phyloP scores from a whole-genome alignment of 2,329 filamentous ascomycete genomes.

The Penicillium thymicola region DNA sequence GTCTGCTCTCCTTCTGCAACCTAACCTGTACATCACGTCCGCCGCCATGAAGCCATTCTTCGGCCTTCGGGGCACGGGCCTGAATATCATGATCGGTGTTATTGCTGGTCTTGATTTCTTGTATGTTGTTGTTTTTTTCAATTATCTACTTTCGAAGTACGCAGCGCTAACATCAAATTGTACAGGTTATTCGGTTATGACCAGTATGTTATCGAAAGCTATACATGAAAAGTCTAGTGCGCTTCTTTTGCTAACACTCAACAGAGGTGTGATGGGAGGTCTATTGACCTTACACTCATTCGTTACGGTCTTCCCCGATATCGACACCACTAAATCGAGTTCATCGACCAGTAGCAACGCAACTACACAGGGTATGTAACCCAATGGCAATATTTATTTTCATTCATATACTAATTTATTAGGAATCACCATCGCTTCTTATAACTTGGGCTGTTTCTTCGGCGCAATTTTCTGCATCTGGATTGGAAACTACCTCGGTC shows the following conservation, averaged over 20 bases:
- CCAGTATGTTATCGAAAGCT: constrained; percentile 43
- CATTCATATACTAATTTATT: neutral
- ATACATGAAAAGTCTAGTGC: neutral
- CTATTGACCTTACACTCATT: constrained; percentile 68
- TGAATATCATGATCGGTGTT: constrained; percentile 68
- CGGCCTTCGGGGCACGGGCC: constrained; percentile 61
- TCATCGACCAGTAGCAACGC: constrained; percentile 42
- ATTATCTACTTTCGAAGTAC: neutral
- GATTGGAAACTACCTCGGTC: constrained; percentile 51
- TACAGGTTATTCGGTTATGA: constrained; percentile 59
- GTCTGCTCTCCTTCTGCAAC: neutral
- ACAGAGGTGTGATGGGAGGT: constrained; percentile 66
- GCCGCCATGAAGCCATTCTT: constrained; percentile 50
- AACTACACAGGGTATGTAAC: constrained; percentile 36
- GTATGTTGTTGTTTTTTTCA: constrained; percentile 26
- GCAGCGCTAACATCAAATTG: neutral
- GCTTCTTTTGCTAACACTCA: constrained; percentile 2
- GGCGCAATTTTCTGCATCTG: constrained; percentile 52
- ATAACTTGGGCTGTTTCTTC: constrained; percentile 51
- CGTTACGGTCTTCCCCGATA: constrained; percentile 52
- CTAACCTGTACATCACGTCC: neutral
- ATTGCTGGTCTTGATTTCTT: constrained; percentile 71
- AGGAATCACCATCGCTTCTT: constrained; percentile 44
- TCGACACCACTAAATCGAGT: constrained; percentile 44
- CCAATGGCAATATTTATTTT: too few species aligned